These are phyloP conservation scores for Ehretia macrophylla DNA, from an alignment of 257 asterid species.

Conservation along the genomic window DNA sequence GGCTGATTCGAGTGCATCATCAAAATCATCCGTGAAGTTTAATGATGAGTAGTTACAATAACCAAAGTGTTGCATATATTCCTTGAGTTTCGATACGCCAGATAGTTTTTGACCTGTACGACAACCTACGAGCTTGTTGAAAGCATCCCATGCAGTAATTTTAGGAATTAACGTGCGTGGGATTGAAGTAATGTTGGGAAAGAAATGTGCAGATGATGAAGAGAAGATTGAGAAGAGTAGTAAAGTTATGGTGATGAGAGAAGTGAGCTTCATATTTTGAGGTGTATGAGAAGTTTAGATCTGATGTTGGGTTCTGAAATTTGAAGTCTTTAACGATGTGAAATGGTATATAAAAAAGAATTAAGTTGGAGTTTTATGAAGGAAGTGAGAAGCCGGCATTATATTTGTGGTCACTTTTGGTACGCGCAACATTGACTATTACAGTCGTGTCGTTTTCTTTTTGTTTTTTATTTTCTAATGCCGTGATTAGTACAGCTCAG, in stretches of 20 bases:
- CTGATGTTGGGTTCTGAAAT: neutral
- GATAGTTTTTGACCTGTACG: constrained; percentile 38
- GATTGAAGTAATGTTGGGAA: constrained; percentile 48
- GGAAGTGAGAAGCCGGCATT: too few relatives aligned
- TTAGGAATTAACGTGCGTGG: constrained; percentile 43
- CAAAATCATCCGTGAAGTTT: constrained; percentile 62
- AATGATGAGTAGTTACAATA: constrained; percentile 35
- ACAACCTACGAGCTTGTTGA: constrained; percentile 46
- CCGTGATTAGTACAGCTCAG: too few relatives aligned
- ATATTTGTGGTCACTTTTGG: too few relatives aligned
- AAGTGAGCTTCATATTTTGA: constrained; percentile 22
- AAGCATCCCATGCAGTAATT: constrained; percentile 48
- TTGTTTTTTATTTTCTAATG: too few relatives aligned
- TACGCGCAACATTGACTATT: too few relatives aligned
- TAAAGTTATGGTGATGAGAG: neutral
- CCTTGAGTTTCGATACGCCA: constrained; percentile 52
- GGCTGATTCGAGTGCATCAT: constrained; percentile 47
- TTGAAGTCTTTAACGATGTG: too few relatives aligned
- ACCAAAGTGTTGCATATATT: constrained; percentile 64
- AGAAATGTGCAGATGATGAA: constrained; percentile 46
- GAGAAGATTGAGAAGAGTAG: constrained; percentile 8
- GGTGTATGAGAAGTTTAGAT: neutral
- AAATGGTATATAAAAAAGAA: too few relatives aligned
- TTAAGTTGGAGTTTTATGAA: too few relatives aligned
- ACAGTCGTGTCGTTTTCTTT: too few relatives aligned